Base-by-base conservation (phyloP, 202 grass and related monocot species). In the Brachypodium distachyon region DNA sequence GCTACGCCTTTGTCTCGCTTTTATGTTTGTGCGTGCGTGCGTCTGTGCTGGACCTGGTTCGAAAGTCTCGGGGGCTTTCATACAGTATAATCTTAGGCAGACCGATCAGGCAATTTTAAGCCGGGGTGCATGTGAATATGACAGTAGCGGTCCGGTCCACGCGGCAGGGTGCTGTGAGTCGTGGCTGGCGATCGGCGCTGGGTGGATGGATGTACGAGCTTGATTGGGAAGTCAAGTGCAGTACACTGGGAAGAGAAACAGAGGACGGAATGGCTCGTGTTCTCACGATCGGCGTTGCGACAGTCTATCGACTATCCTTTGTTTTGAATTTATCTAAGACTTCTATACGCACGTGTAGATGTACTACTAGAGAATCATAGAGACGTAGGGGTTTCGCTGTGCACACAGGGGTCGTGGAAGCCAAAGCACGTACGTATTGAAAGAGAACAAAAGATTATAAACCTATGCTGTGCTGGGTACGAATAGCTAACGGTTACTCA, bases 11-110 rank as follows among this genome's bases (percentile, higher is more conserved):
- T 55, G 62, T 31, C 25, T 17, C 25, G 48, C 50, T 62, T 73
- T 73, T 67, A 73, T 13, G 65, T 51, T 53, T 77, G 60, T 69
- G 70, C 21, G 18, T 10, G 36, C 37, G 41, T 14, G 39, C 5
- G 4, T 17, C 13, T 18, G 26, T 14, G 16, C 13, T n/a, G n/a
- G n/a, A n/a, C n/a, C n/a, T n/a, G n/a, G n/a, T n/a, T 78, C 66
- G 60, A 73, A 40, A 42, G 18, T 38, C 54, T 32, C 12, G 79
- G 10, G 42, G 48, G 74, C 60, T 79, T 87, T 83, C 85, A 87
- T 67, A 87, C 80, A 12, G n/a, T n/a, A n/a, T n/a, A n/a, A n/a
- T n/a, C n/a, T n/a, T n/a, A n/a, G n/a, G n/a, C n/a, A n/a, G n/a
- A n/a, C n/a, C 67, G 85, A 11, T 27, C 21, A 19, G 23, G 31